Evolutionary conservation across 1,284 basidiomycete genomes (phyloP).

Genomic region (Ustilago loliicola): DNA sequence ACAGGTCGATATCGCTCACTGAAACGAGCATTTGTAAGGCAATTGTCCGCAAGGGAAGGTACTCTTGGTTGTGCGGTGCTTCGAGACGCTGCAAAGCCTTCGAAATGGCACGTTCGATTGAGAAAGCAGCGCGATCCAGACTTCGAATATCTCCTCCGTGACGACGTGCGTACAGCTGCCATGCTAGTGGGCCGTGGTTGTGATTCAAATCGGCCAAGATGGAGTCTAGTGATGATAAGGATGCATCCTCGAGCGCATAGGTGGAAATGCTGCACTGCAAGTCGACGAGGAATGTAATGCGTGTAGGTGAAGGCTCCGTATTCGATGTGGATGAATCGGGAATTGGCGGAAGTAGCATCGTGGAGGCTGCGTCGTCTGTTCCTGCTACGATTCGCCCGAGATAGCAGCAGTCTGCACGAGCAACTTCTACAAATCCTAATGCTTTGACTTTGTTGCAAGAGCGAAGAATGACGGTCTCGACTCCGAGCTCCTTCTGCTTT

Average conservation of each 20-base stretch:
- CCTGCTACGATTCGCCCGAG: conserved; percentile 15
- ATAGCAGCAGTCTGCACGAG: conserved; percentile 25
- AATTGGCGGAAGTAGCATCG: conserved; percentile 26
- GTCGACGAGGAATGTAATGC: conserved; percentile 33
- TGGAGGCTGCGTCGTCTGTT: not conserved
- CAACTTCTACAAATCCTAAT: conserved; percentile 17
- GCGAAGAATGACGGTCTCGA: conserved; percentile 44
- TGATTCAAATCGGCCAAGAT: conserved; percentile 36
- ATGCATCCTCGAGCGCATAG: conserved; percentile 18
- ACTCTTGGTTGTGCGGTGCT: conserved; percentile 26
- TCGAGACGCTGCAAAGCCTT: conserved; percentile 37
- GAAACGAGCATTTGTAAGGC: conserved; percentile 47
- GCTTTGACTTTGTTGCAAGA: conserved; percentile 34
- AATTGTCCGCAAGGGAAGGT: conserved; percentile 29
- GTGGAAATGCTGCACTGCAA: conserved; percentile 27
- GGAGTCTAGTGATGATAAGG: conserved; percentile 8
- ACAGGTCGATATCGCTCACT: conserved; percentile 49
- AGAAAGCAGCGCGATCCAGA: conserved; percentile 53
- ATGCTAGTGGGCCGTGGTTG: conserved; percentile 42
- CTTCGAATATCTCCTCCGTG: conserved; percentile 18
- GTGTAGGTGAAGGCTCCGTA: conserved; percentile 14
- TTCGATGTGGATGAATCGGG: not conserved
- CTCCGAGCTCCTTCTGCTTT: conserved; percentile 49
- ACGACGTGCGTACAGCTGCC: conserved; percentile 38
- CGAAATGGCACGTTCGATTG: conserved; percentile 49